Base-by-base conservation (phyloP, 257 asterid species). In the Capsicum chinense region DNA sequence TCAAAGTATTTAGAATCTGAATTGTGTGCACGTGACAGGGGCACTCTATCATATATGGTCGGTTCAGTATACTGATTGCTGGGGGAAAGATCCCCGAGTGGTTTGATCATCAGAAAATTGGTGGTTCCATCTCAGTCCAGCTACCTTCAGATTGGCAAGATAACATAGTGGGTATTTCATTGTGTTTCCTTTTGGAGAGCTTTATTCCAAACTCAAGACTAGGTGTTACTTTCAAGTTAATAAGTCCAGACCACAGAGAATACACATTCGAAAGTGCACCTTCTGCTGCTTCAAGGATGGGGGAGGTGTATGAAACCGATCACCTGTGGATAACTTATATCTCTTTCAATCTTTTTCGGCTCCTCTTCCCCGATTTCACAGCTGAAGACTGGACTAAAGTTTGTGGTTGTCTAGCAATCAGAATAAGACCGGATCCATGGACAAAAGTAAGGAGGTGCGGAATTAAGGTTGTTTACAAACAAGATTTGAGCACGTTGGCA, bases 201-300 rank as follows among this genome's bases (percentile, higher is more conserved):
- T 33, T 81, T 52, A 56, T 63, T 33, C 71, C 70, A 7, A 81
- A 21, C 17, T 62, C 84, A 44, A 81, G 13, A 63, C 6, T 81
- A n/a, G 74, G 84, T 50, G 71, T 81, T 68, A 81, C 84, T 3
- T 81, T 81, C 84, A 81, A 47, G 21, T 81, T 81, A 33, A 64
- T 81, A 19, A 81, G 84, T 35, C 63, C 15, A 66, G 44, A 81
- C 13, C 84, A 63, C 44, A 66, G 44, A 21, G 84, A 81, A 35
- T 81, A 60, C 59, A 13, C 78, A 11, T 5, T 11, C 44, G 15
- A 81, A 39, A 81, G 16, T 52, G 39, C 73, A 33, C 58, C 39
- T 5, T n/a, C 62, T 47, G 19, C 84, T 56, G 37, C n/a, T 63
- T 66, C 73, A 66, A 81, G 6, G 84, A 26, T 64, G 73, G 76